Evolutionary conservation across 2,329 filamentous ascomycete species (phyloP).

Genomic region (Colletotrichum musicola): DNA sequence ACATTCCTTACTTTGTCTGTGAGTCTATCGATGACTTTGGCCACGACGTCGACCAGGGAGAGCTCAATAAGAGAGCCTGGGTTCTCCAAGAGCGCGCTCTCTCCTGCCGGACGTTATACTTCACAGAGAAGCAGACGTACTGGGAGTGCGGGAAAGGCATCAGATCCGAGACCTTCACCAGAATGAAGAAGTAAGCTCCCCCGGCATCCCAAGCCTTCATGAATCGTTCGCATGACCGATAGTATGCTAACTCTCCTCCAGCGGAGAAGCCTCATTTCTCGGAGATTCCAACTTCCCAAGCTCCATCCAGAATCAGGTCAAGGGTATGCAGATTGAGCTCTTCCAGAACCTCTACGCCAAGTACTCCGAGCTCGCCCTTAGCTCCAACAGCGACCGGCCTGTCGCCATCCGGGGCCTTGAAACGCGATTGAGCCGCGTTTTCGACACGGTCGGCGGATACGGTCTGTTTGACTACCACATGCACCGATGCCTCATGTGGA

Average conservation of each 20-base stretch:
- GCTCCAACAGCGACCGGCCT: background rate
- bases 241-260: background rate
- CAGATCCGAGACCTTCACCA: slow-evolving; percentile 49
- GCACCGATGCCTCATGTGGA: slow-evolving; percentile 9
- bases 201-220: slow-evolving; percentile 10
- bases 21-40: slow-evolving; percentile 50
- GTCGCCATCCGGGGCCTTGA: slow-evolving; percentile 22
- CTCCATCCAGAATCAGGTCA: background rate
- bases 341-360: slow-evolving; percentile 14
- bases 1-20: slow-evolving; percentile 40
- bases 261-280: slow-evolving; percentile 9
- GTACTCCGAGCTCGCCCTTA: slow-evolving; percentile 3
- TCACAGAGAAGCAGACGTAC: slow-evolving; percentile 51
- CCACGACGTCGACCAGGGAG: slow-evolving; percentile 45
- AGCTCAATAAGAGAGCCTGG: slow-evolving; percentile 52
- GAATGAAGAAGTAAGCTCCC: slow-evolving; percentile 49
- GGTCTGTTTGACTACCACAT: slow-evolving; percentile 6
- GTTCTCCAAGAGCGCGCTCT: slow-evolving; percentile 54
- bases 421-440: background rate
- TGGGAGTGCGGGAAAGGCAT: slow-evolving; percentile 54
- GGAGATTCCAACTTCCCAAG: slow-evolving; percentile 8
- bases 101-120: slow-evolving; percentile 52
- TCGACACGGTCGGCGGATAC: background rate
- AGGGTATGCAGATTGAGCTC: slow-evolving; percentile 11
- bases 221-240: no score